phyloP scores from a whole-genome alignment of 768 basidiomycete genomes.

The Candolleomyces aberdarensis region DNA sequence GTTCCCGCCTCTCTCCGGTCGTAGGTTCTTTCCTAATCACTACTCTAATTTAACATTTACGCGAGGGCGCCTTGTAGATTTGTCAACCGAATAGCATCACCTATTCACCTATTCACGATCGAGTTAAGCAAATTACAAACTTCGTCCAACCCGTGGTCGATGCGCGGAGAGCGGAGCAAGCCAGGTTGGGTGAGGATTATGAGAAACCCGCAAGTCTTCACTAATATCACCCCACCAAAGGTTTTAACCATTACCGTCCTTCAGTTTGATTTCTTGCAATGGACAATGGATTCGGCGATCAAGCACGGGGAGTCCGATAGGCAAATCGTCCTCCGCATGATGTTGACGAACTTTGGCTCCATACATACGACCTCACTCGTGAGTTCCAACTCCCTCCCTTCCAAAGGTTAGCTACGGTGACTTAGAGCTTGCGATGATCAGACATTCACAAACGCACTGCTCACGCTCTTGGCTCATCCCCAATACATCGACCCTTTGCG shows the following conservation, averaged over 20 bases:
- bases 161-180: slow-evolving; percentile 6
- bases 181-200: slow-evolving; percentile 10
- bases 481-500: slow-evolving; percentile 33
- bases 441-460: slow-evolving; percentile 27
- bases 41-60: slow-evolving; percentile 2
- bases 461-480: slow-evolving; percentile 32
- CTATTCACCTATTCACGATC: slow-evolving; percentile 3
- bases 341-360: slow-evolving; percentile 40
- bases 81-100: not conserved
- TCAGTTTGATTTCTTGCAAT: slow-evolving; percentile 45
- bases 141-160: slow-evolving; percentile 12
- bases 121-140: slow-evolving; percentile 1
- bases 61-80: not conserved
- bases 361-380: slow-evolving; percentile 43
- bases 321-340: slow-evolving; percentile 29
- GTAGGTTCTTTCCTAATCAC: slow-evolving; percentile 20
- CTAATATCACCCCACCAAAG: not conserved
- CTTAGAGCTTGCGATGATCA: not conserved
- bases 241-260: slow-evolving; percentile 5
- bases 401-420: not conserved
- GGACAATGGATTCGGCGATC: slow-evolving; percentile 41
- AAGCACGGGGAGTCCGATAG: slow-evolving; percentile 22
- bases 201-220: slow-evolving; percentile 4
- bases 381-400: slow-evolving; percentile 8
- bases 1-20: slow-evolving; percentile 28